Evolutionary conservation across 371 early-diverging fungal species (phyloP), one percentile per base, ranked within the genome.

Genomic region (Basidiobolus meristosporus): DNA sequence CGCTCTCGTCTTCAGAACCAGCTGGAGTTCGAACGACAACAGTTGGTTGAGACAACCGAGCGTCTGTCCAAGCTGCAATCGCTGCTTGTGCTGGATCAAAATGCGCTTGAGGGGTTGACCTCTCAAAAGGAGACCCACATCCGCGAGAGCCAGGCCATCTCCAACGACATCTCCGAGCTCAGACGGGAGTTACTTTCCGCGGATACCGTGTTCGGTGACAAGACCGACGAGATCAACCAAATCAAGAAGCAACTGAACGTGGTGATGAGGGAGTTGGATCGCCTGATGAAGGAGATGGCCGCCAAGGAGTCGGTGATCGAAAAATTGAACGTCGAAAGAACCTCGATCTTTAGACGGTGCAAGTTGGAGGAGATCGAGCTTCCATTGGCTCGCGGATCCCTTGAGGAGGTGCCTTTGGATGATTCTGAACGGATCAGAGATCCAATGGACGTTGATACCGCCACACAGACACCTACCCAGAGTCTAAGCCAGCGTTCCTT

Each of bases 321-420:
- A 32, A 76, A 79, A 47, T 48, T 73, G 2, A 64, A 68, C 38
- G 80, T 78, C 4, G 88, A 89, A 35, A 68, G 77, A 22, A 58
- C 76, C 1, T 63, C 77, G 1, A 70, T 90, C 18, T 72, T 91
- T 41, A 70, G 92, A 39, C 63, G 70, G 19, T 91, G 92, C 56
- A 88, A 90, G 53, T 53, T 92, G 31, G 92, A 95, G 45, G 85
- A 89, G 43, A 87, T 93, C 40, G 65, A 76, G 2, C 45, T 97
- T 18, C 93, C 93, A 15, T 54, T 85, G 44, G 42, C 51, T 19
- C 56, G 57, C 36, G 78, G 82, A 9, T 63, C 68, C 1, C 53
- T 85, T 59, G 78, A 70, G 2, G 73, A 75, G 45, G 54, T 87
- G 1, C 53, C 73, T 2, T 43, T 82, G 42, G 77, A 81, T 23